Evolutionary conservation across 768 basidiomycete species (phyloP), one percentile per base, ranked within the genome.

Genomic region (Phylloporus sp.): DNA sequence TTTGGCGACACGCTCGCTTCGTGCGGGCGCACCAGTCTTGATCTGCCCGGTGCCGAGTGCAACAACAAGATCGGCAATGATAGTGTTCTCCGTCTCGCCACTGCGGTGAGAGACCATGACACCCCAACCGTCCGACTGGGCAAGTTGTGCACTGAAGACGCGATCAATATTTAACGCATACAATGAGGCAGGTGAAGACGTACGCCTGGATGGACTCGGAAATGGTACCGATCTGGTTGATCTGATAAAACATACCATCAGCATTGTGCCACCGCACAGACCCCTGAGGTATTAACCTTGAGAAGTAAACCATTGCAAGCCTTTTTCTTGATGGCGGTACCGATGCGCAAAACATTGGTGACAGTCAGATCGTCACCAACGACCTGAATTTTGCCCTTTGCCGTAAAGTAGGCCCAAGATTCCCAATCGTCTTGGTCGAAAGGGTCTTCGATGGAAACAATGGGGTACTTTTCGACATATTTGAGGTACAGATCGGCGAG

Each of bases 381-480:
- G 58, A 95, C 87, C 75, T 95, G 93, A 70, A 95, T 87, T 22
- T 80, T 79, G 64, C 85, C 80, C 56, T 81, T 72, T 62, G 76
- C 72, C 62, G 89, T 97, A 76, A 97, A 91, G 78, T 93, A 85
- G 32, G 83, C 76, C 97, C 97, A 99, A 36, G 94, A 92, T 69
- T 92, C 93, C 92, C 93, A 97, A 76, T 99, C 97, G 69, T 99
- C 97, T 78, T 99, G 95, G 73, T 98, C 95, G 75, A 99, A 99
- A 70, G 97, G 95, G 72, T 99, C 97, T 76, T 95, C 94, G 61
- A 95, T 81, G 28, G 92, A 94, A 51, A 91, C 82, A 59, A 97
- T 98, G 54, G 95, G 94, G 79, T 98, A 97, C 75, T 95, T 88
- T 74, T 91, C 79, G 69, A 88, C 74, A 69, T 91, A 91, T 62